Conservation (phyloP, 257 asterid species). For the Linaria vulgaris region DNA sequence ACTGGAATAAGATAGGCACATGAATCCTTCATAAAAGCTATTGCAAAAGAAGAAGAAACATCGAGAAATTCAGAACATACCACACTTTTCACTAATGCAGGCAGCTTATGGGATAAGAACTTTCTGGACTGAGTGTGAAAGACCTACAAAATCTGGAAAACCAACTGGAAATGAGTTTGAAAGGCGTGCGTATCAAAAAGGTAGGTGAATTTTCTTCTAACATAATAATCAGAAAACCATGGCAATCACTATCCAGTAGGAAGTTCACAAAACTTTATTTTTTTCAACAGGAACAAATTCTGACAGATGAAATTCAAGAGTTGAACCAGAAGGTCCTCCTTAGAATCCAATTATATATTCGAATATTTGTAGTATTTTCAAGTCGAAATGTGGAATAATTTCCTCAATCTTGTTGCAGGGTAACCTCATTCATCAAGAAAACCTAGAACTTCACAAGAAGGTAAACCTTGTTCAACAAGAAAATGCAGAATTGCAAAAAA, state of each 20-base stretch:
- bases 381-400: constrained; percentile 16
- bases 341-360: constrained; percentile 14
- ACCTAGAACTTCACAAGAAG: constrained; percentile 50
- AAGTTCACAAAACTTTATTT: not conserved
- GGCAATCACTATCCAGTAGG: not conserved
- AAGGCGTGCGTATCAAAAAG: constrained; percentile 55
- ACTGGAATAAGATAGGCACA: no score
- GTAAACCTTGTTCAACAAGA: constrained; percentile 44
- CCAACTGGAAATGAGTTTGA: constrained; percentile 59
- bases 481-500: constrained; percentile 49
- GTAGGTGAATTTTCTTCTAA: constrained; percentile 25
- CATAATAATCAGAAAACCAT: constrained; percentile 1
- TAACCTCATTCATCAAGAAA: constrained; percentile 51
- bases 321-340: constrained; percentile 53
- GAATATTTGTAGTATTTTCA: constrained; percentile 3
- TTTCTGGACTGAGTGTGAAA: constrained; percentile 46
- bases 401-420: constrained; percentile 46
- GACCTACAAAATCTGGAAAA: constrained; percentile 63
- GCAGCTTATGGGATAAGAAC: constrained; percentile 65
- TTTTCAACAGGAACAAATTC: constrained; percentile 51
- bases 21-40: no score
- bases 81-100: constrained; percentile 34
- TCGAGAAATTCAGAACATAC: no score
- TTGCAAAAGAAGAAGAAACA: no score
- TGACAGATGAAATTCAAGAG: constrained; percentile 53